Base-by-base conservation (phyloP, 2,329 filamentous ascomycete species). In the Aspergillus versicolor region DNA sequence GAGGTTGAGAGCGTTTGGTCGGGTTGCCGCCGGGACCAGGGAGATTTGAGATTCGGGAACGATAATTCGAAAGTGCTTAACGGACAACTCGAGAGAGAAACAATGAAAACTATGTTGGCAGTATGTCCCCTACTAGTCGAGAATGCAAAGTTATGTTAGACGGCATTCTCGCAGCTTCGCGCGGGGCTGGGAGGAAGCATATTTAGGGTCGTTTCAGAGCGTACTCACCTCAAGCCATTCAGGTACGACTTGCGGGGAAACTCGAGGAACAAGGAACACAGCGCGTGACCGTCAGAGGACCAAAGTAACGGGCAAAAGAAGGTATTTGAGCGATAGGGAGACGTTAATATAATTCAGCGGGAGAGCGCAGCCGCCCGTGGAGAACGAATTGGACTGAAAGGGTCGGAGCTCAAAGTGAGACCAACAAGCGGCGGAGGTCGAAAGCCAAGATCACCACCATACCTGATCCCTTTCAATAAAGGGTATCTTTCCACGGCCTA, bases 381-480 rank as follows among this genome's bases (percentile, higher is more conserved):
- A 47, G 51, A 63, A 53, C 52, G 54, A 54, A 54, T 59, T 44
- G 59, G 54, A 54, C 56, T 60, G 56, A 63, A 62, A 62, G 59
- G 49, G 64, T 63, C 60, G 61, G 59, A 67, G 63, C 63, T 67
- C 64, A 67, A 65, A 63, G 65, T 65, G 68, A 70, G 67, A 70
- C 66, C 65, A 67, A 68, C 66, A 70, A 64, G 66, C 68, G 69
- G 70, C 68, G 69, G 64, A 72, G 68, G 65, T 68, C 59, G 63
- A 65, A 67, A 65, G 64, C 63, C 62, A 64, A 65, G 63, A 69
- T 61, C 60, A 67, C 61, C 62, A 67, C 56, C 67, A 69, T 70
- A 63, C 67, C 68, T 64, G 59, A 55, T 66, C 58, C 59, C 57
- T 62, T 59, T 50, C 50, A 60, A 56, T 38, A 46, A 50, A 52